Evolutionary conservation across 2,329 filamentous ascomycete genomes (phyloP).

Genomic region (Colletotrichum gigasporum): DNA sequence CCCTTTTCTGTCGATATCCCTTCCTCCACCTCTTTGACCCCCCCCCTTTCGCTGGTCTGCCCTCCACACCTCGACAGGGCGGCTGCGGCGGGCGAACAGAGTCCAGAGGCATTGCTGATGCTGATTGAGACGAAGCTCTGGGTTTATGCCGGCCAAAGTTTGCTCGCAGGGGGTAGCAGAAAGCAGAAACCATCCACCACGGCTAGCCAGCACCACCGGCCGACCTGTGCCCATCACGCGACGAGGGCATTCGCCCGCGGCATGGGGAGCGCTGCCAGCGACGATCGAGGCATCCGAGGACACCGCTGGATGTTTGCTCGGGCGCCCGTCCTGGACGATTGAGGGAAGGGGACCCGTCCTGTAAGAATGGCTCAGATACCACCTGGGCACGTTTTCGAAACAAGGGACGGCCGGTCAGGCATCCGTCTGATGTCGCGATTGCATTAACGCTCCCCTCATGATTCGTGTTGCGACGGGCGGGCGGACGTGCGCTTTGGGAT

Average conservation of each 20-base stretch:
- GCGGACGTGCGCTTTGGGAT: constrained; percentile 24
- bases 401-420: constrained; percentile 30
- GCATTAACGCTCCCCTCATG: constrained; percentile 28
- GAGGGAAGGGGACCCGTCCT: background rate
- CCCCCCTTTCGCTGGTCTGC: background rate
- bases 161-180: background rate
- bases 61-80: background rate
- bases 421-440: constrained; percentile 27
- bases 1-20: background rate
- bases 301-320: constrained; percentile 18
- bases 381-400: constrained; percentile 31
- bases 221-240: constrained; percentile 25
- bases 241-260: background rate
- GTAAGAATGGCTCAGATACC: constrained; percentile 22
- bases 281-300: constrained; percentile 4
- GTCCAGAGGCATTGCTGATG: constrained; percentile 18
- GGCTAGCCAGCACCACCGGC: constrained; percentile 8
- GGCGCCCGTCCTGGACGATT: background rate
- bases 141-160: constrained; percentile 29
- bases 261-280: background rate
- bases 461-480: constrained; percentile 31
- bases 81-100: background rate
- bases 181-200: constrained; percentile 9
- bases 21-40: background rate
- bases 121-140: constrained; percentile 25